Conservation (phyloP, 179 eudicot genomes). For the Camellia oleifera region DNA sequence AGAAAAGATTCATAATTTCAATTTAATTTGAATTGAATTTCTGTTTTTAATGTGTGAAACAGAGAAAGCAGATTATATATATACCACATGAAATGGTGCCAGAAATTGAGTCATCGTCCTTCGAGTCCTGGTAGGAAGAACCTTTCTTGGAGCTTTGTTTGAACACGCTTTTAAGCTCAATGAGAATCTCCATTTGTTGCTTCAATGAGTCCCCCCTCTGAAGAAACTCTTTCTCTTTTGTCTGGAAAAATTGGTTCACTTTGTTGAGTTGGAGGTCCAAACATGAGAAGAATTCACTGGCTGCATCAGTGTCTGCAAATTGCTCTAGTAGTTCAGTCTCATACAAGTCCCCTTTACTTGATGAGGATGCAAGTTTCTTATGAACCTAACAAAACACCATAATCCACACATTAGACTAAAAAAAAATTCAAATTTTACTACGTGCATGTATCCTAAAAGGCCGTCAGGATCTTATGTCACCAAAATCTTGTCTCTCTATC, state of each 20-base stretch:
- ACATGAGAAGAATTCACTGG: slow-evolving; percentile 60
- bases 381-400: slow-evolving; percentile 54
- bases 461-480: too few relatives aligned
- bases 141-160: slow-evolving; percentile 32
- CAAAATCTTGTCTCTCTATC: too few relatives aligned
- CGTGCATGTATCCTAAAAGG: not conserved
- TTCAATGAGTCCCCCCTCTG: slow-evolving; percentile 73
- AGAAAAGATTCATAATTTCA: not conserved
- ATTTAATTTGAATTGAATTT: not conserved
- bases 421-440: not conserved
- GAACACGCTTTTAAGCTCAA: slow-evolving; percentile 49
- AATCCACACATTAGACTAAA: slow-evolving; percentile 8
- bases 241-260: slow-evolving; percentile 75
- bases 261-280: slow-evolving; percentile 86
- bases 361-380: slow-evolving; percentile 55
- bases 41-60: not conserved
- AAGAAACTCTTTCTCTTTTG: slow-evolving; percentile 74
- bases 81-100: slow-evolving; percentile 71
- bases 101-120: slow-evolving; percentile 64
- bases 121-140: slow-evolving; percentile 37
- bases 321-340: slow-evolving; percentile 82
- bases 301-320: slow-evolving; percentile 60
- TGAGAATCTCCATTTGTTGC: slow-evolving; percentile 69
- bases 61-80: not conserved
- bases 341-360: slow-evolving; percentile 55